These are phyloP conservation scores for Rhizodiscina lignyota DNA, from an alignment of 495 filamentous ascomycete genomes.

Conservation along the genomic window DNA sequence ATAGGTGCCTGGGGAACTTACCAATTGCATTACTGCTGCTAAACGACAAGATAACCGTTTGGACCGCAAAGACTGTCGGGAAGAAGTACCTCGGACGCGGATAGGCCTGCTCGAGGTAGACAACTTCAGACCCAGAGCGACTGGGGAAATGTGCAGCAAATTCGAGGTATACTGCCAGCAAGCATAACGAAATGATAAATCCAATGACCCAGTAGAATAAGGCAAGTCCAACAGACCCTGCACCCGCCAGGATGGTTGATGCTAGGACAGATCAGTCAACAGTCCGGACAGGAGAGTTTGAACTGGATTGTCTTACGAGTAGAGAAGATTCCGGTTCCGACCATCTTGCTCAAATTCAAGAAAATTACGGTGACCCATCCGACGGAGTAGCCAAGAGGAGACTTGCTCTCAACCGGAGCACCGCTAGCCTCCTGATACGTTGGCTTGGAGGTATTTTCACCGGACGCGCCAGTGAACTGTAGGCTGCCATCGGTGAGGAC, in stretches of 20 bases:
- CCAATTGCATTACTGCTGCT: conserved; percentile 47
- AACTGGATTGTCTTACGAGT: too few species aligned
- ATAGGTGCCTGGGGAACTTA: too few species aligned
- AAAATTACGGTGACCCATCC: conserved; percentile 38
- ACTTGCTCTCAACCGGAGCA: conserved; percentile 41
- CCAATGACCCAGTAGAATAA: not conserved
- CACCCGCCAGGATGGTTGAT: not conserved
- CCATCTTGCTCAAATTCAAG: conserved; percentile 48
- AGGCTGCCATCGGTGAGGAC: conserved; percentile 25
- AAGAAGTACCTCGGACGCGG: not conserved
- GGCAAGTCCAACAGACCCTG: not conserved
- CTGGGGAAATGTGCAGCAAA: conserved; percentile 13
- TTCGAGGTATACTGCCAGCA: not conserved
- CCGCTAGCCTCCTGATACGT: conserved; percentile 47
- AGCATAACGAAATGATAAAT: not conserved
- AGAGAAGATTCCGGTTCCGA: conserved; percentile 49
- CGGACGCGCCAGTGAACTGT: conserved; percentile 33
- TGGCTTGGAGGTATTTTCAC: conserved; percentile 34
- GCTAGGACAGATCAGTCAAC: not conserved
- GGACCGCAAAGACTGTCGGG: not conserved
- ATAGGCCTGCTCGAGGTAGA: not conserved
- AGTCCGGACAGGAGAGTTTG: too few species aligned
- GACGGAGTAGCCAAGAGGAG: conserved; percentile 44
- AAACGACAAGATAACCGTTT: not conserved
- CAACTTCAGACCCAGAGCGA: not conserved